Conservation (phyloP, 768 basidiomycete species). For the Boletus patriciae region DNA sequence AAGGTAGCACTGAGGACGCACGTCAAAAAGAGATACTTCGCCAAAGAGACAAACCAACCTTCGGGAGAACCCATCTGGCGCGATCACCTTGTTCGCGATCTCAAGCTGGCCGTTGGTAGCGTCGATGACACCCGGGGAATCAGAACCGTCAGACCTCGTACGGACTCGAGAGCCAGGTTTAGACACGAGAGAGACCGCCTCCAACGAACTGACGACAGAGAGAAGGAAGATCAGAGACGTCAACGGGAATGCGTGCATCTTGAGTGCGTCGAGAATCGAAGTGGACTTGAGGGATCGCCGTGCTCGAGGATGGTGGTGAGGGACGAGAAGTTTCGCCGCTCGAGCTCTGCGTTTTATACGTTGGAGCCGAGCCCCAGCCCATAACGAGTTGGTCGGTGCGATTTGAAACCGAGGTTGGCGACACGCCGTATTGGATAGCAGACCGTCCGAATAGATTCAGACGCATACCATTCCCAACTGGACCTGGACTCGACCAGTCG, state of each 20-base stretch:
- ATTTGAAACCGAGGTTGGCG: constrained; percentile 6
- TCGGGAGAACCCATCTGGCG: constrained; percentile 50
- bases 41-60: constrained; percentile 29
- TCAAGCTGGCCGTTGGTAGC: constrained; percentile 34
- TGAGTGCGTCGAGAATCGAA: constrained; percentile 14
- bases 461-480: neutral
- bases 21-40: neutral
- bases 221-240: constrained; percentile 15
- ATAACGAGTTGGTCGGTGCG: neutral
- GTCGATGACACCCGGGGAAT: constrained; percentile 18
- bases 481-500: neutral
- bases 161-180: constrained; percentile 2
- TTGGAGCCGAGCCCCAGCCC: neutral
- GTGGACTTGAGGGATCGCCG: constrained; percentile 16
- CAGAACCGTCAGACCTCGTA: neutral
- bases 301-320: neutral
- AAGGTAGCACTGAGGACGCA: constrained; percentile 38
- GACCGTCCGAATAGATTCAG: neutral
- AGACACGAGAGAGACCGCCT: constrained; percentile 20
- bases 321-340: neutral
- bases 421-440: neutral
- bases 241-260: constrained; percentile 21
- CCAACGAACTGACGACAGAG: constrained; percentile 9
- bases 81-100: constrained; percentile 43
- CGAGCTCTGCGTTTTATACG: constrained; percentile 13